Percentiles rank a stretch among this genome's conserved stretches.
These are phyloP conservation scores for Myxozyma neglecta DNA, from an alignment of 805 yeast genomes.

Conservation along the genomic window DNA sequence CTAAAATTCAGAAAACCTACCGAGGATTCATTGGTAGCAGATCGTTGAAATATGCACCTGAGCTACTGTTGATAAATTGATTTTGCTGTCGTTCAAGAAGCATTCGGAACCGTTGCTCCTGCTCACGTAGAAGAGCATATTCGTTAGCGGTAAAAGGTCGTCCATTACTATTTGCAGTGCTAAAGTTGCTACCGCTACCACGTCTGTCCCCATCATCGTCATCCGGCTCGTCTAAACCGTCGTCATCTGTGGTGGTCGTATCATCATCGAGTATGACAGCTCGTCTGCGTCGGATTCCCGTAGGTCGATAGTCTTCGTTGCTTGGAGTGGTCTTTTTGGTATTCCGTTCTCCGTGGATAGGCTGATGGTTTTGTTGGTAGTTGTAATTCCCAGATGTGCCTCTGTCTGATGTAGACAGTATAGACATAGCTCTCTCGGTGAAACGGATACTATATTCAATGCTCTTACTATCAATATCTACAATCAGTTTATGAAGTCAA, in stretches of 20 bases:
- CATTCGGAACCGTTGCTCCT: slow-evolving; percentile 8
- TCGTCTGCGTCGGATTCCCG: neutral
- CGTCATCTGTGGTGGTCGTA: neutral
- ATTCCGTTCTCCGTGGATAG: neutral
- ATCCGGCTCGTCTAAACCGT: neutral
- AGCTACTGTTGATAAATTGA: slow-evolving; percentile 6
- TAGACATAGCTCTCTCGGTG: neutral
- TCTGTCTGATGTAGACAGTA: neutral
- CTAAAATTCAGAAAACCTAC: neutral
- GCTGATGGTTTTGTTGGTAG: neutral
- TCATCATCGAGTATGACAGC: neutral
- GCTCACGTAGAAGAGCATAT: slow-evolving; percentile 5
- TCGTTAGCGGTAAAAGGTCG: slow-evolving; percentile 7
- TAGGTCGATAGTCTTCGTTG: neutral
- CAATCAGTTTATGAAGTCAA: too few relatives aligned
- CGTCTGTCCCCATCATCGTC: neutral
- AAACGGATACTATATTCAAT: neutral
- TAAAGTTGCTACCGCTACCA: neutral
- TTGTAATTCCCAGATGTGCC: neutral
- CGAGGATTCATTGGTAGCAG: slow-evolving; percentile 1
- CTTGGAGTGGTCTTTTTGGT: neutral
- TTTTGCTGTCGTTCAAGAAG: slow-evolving; percentile 12
- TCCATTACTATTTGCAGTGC: neutral
- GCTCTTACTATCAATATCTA: neutral
- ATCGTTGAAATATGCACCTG: slow-evolving; percentile 3